A percentile compares a stretch with the other conserved stretches of the same genome.
Conservation (phyloP, 371 early-diverging fungal species). For the Mortierella sp. region DNA sequence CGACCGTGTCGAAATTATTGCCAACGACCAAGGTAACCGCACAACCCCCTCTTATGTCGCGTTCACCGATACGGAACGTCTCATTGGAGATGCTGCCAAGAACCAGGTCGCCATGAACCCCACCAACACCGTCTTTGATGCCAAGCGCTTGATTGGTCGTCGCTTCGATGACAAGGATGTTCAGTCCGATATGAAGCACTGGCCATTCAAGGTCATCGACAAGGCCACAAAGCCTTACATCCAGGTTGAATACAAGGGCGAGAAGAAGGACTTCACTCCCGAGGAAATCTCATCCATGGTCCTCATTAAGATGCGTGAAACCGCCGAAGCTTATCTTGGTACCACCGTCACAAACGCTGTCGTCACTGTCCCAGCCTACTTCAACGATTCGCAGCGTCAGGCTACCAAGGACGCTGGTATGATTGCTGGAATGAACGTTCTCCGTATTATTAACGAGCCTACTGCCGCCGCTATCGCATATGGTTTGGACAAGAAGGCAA, state of each 20-base stretch:
- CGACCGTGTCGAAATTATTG: conserved; percentile 96
- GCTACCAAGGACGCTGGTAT: conserved; percentile 98
- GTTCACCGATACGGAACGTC: conserved; percentile 93
- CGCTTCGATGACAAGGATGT: conserved; percentile 91
- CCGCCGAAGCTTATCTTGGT: conserved; percentile 96
- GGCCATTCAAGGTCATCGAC: conserved; percentile 90
- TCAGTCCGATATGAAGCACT: conserved; percentile 94
- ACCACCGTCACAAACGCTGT: conserved; percentile 93
- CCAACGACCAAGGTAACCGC: conserved; percentile 98
- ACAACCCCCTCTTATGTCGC: conserved; percentile 97
- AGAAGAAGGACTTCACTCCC: conserved; percentile 93
- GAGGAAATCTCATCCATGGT: conserved; percentile 98
- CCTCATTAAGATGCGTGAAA: conserved; percentile 97
- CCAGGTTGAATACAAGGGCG: conserved; percentile 89
- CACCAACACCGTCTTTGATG: conserved; percentile 94
- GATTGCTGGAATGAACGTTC: conserved; percentile 96
- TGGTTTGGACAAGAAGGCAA: conserved; percentile 91
- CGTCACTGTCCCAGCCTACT: conserved; percentile 79
- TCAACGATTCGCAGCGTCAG: conserved; percentile 94
- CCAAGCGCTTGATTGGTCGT: conserved; percentile 98
- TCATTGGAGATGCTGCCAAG: conserved; percentile 96
- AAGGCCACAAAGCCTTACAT: conserved; percentile 88
- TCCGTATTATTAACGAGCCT: conserved; percentile 99
- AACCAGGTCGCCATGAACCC: conserved; percentile 94
- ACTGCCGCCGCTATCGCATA: conserved; percentile 99